Base-by-base conservation (phyloP, 257 asterid species). In the Salvia splendens region DNA sequence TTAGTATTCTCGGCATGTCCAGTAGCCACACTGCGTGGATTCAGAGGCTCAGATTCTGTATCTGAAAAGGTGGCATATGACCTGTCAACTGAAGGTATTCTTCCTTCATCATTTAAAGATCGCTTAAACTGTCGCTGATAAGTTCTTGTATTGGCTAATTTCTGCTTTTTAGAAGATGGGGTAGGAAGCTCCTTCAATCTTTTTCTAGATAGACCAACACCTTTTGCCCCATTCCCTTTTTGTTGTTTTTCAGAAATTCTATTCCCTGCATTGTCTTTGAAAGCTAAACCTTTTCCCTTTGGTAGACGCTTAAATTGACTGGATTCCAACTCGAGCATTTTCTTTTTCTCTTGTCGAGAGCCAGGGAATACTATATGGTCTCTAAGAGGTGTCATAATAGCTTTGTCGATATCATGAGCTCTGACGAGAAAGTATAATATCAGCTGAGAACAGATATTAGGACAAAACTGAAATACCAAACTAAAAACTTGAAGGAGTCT, bases 341-440 rank as follows among this genome's bases (percentile, higher is more conserved):
- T 67, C 81, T 69, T 70, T 47, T 35, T 73, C 77, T 33, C 74
- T 46, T 6, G 67, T 65, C 68, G 81, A 32, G 61, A 71, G 65
- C 73, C 88, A 4, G 97, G 99, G 73, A 94, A 94, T 79, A 65
- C 81, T 65, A 94, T 59, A 80, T 91, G 99, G 78, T 84, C 28
- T 78, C 96, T 79, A 11, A 24, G 28, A 45, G 99, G 97, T 35
- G 96, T 94, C 46, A 3, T 40, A 62, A 79, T 73, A 6, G 61
- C 80, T 42, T 66, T 72, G 7, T 84, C 84, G 54, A 94, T 84
- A 57, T 80, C 76, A 30, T 94, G 99, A 46, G 79, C 72, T 80
- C 99, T 94, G 85, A 68, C 2, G 58, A 62, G 57, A 17, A 64
- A 65, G 62, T 51, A 70, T 55, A 61, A 48, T 54, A 48, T 60